A percentile compares a stretch with the other conserved stretches of the same genome.
Conservation (phyloP, 2,329 filamentous ascomycete genomes). For the Beauveria pseudobassiana region DNA sequence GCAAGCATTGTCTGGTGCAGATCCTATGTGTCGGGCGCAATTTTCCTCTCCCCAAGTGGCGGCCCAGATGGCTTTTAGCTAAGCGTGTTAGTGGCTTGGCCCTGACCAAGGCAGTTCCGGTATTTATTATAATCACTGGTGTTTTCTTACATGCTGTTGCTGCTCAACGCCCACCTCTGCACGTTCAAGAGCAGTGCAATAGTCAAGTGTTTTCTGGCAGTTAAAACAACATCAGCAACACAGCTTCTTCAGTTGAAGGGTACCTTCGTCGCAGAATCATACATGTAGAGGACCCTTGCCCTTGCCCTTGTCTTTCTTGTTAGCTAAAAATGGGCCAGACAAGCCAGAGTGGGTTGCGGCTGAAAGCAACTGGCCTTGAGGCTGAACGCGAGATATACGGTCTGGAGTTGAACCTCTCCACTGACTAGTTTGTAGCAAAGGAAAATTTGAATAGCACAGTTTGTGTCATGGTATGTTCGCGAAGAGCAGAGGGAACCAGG, state of each 20-base stretch:
- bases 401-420: background rate
- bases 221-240: background rate
- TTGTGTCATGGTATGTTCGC: no score
- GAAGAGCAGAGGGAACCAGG: no score
- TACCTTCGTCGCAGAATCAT: background rate
- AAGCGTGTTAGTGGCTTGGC: background rate
- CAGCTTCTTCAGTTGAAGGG: background rate
- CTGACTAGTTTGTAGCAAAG: background rate
- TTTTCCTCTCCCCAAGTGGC: no score
- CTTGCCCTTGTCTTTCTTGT: background rate
- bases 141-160: background rate
- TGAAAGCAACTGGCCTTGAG: background rate
- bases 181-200: no score
- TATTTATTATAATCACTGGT: background rate
- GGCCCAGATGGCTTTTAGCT: background rate
- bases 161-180: no score
- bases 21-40: no score
- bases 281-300: background rate
- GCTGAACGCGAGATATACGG: conserved; percentile 7
- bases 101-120: background rate
- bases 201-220: no score
- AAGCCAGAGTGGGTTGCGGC: conserved; percentile 3
- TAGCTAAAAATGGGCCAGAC: background rate
- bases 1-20: no score
- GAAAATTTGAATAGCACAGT: no score